Percentiles rank a stretch among this genome's conserved stretches.
Evolutionary conservation across 306 rosid species (phyloP).

Genomic region (Quercus mongolica): DNA sequence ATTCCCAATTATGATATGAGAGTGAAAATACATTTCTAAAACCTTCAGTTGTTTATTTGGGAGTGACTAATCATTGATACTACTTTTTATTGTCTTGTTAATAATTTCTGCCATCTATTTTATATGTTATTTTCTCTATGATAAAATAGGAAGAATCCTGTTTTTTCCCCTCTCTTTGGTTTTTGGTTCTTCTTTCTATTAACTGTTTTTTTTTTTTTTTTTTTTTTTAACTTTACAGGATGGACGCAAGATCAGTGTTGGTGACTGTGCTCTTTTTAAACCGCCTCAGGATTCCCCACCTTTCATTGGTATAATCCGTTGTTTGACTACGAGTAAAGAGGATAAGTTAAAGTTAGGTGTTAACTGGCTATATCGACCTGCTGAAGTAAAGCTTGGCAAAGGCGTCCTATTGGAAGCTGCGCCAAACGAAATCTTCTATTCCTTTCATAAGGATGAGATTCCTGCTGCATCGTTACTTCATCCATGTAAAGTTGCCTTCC

Average conservation of each 20-base stretch:
- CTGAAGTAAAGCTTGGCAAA: slow-evolving; percentile 76
- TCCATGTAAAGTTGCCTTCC: slow-evolving; percentile 96
- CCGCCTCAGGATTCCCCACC: slow-evolving; percentile 87
- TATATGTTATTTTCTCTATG: not conserved
- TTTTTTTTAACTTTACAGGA: slow-evolving; percentile 42
- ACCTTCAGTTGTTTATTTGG: not conserved
- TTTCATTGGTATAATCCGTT: slow-evolving; percentile 90
- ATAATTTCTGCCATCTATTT: not conserved
- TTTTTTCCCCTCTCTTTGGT: too few species aligned
- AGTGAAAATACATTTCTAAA: too few species aligned
- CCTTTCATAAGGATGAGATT: slow-evolving; percentile 94
- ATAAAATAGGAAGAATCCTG: not conserved
- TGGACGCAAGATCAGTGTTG: slow-evolving; percentile 87
- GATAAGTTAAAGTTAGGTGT: slow-evolving; percentile 58
- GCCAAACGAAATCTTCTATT: slow-evolving; percentile 86
- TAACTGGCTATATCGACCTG: slow-evolving; percentile 89
- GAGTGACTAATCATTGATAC: not conserved
- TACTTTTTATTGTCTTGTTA: not conserved
- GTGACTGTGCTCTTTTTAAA: slow-evolving; percentile 96
- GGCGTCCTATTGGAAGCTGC: slow-evolving; percentile 75
- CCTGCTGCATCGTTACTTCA: slow-evolving; percentile 94
- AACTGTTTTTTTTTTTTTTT: not conserved
- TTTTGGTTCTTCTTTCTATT: not conserved
- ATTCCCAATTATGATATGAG: too few species aligned
- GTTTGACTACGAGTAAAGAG: slow-evolving; percentile 43